Conservation (phyloP, 306 rosid species). For the Trifolium subterraneum region DNA sequence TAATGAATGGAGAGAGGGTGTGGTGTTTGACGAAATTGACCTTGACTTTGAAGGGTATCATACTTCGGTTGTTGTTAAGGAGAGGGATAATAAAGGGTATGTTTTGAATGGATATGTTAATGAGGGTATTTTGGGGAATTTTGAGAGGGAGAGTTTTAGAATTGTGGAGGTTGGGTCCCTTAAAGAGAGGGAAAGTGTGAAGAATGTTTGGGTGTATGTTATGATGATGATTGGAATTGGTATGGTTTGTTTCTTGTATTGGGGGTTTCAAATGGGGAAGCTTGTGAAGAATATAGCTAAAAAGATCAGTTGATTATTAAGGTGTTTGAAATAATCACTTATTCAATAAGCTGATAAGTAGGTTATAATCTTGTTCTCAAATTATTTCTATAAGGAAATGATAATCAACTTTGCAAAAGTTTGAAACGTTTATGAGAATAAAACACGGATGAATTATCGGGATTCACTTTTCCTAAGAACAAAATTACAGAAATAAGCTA, state of each 20-base stretch:
- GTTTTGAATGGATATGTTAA: conserved; percentile 63
- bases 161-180: conserved; percentile 62
- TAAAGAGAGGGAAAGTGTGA: conserved; percentile 44
- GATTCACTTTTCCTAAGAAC: no score
- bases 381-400: not conserved
- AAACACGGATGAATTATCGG: no score
- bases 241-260: conserved; percentile 64
- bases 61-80: conserved; percentile 56
- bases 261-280: conserved; percentile 79
- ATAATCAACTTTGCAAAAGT: not conserved
- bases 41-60: conserved; percentile 63
- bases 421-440: not conserved
- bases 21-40: conserved; percentile 63
- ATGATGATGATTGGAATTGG: conserved; percentile 64
- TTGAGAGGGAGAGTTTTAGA: conserved; percentile 55
- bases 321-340: not conserved
- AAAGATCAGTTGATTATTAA: conserved; percentile 52
- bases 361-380: not conserved
- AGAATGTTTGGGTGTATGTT: conserved; percentile 59
- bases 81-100: conserved; percentile 51
- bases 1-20: conserved; percentile 72
- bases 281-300: conserved; percentile 57
- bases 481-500: no score
- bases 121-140: conserved; percentile 58
- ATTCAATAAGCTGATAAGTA: not conserved